Base-by-base conservation (phyloP, 129 eudicot species). In the Centaurea solstitialis region DNA sequence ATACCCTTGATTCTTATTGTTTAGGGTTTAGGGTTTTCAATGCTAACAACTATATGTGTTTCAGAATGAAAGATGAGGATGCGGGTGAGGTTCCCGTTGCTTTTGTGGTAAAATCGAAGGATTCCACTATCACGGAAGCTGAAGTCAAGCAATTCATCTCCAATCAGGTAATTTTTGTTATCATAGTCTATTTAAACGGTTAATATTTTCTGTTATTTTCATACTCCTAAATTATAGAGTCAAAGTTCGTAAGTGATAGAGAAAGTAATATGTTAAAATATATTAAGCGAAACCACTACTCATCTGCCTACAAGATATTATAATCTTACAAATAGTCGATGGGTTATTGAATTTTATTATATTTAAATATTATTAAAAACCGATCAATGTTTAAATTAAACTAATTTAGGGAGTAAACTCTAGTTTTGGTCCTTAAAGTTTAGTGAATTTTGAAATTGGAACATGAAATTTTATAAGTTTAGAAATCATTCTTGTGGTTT, bases 11-110 rank as follows among this genome's bases (percentile, higher is more conserved):
- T 57, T 9, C 50, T 76, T 68, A 18, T 24, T 2, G 2, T 67
- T 57, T 59, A 59, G 18, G 61, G 47, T 35, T 23, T 75, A 35
- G 11, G 17, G 23, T 9, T 9, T 33, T 50, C 15, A 39, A 57
- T 6, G 3, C 11, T 28, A 1, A 76, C n/a, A 17, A 3, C 11
- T 83, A 7, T 70, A n/a, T 13, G 23, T 50, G 33, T 53, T 82
- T 38, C 87, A 95, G 99, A 23, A 90, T 89, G 99, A 71, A 84
- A 37, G 98, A 95, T 77, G 93, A 92, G 77, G 77, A 59, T 38
- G 98, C 94, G 0, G 99, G 99, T 23, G 99, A 95, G 79, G 92
- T 95, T 17, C 98, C 99, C 0, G 98, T 95, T 9, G 99, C 99
- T 3, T 95, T 93, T 77, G 97, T 95, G 24, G 97, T 93, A 13